Conservation (phyloP, 257 asterid species). For the Solanum verrucosum region DNA sequence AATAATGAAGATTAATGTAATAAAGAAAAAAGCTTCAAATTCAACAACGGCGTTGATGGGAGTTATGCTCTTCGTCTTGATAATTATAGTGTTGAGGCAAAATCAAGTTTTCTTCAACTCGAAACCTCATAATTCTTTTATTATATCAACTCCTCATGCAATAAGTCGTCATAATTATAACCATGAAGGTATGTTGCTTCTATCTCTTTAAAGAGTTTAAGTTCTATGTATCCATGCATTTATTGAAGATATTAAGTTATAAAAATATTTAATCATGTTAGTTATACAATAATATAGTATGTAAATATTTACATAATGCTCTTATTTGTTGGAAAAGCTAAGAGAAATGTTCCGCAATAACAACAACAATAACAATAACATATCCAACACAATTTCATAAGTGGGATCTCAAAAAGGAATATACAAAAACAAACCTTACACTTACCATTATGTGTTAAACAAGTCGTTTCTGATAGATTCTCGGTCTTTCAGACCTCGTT, state of each 20-base stretch:
- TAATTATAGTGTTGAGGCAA: not conserved
- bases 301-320: not conserved
- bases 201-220: not conserved
- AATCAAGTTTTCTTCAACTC: not conserved
- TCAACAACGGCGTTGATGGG: not conserved
- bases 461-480: accelerated
- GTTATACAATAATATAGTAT: not conserved
- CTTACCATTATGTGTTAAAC: not conserved
- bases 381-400: not conserved
- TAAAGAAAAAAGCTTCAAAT: not conserved
- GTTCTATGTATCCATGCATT: not conserved
- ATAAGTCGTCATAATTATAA: not conserved
- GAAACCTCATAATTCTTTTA: not conserved
- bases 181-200: not conserved
- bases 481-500: not conserved
- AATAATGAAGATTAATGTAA: not conserved
- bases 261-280: not conserved
- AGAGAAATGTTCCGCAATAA: not conserved
- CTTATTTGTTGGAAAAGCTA: not conserved
- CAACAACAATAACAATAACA: no score
- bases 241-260: not conserved
- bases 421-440: not conserved
- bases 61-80: not conserved
- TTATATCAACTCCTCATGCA: not conserved
- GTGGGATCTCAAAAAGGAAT: no score